Base-by-base conservation (phyloP, 371 early-diverging fungal species). In the Mortierella sp. region DNA sequence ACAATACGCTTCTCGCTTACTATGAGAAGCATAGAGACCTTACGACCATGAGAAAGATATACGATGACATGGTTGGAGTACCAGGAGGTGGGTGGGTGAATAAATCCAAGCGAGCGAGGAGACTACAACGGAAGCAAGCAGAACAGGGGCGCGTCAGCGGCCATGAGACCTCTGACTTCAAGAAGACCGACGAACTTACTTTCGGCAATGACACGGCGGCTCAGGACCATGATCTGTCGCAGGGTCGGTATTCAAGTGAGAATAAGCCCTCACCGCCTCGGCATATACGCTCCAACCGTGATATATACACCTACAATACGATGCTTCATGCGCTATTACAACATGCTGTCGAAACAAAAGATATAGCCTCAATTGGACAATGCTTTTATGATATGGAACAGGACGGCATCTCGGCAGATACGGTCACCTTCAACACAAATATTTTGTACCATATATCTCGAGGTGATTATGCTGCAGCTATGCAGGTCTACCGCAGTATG, bases 1-100 rank as follows among this genome's bases (percentile, higher is more conserved):
- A 89, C 76, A 87, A 87, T 68, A 84, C 86, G 0, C 65, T 90
- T 0, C 63, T 90, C 47, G 69, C 82, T 8, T 87, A 84, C 15
- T 88, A 87, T 68, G 80, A 82, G 45, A 84, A 81, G n/a, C 70
- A 72, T 10, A 69, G 62, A 38, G 81, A 86, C 16, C 67, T 81
- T 24, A 28, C 36, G 7, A 72, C 72, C 8, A 81, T 81, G 82
- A 61, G 53, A 21, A 63, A 7, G 36, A 81, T 81, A 21, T 81
- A 81, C 53, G 66, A 81, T 38, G 53, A 57, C 28, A 81, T 81
- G 82, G 72, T 65, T 1, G 67, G 72, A 4, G 45, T 28, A 40
- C 67, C 47, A 19, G 69, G 64, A 4, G 53, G n/a, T 13, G 45
- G 24, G 7, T 55, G 28, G 22, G 1, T 32, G 8, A 2, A 16